phyloP scores from a whole-genome alignment of 805 yeast genomes.

The Candida broadrunensis region DNA sequence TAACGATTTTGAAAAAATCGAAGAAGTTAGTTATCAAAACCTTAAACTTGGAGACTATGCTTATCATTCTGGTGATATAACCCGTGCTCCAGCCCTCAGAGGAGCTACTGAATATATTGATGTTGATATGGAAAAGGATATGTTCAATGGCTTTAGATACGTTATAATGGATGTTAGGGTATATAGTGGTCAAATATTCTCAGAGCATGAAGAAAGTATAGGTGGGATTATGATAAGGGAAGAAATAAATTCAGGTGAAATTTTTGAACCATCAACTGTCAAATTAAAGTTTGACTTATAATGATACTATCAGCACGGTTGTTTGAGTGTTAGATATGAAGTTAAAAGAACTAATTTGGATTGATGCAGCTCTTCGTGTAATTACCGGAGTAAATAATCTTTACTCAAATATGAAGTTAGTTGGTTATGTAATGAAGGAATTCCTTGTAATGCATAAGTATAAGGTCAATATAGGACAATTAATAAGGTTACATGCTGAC shows the following conservation, averaged over 20 bases:
- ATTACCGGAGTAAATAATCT: slow-evolving; percentile 1
- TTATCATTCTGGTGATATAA: slow-evolving; percentile 9
- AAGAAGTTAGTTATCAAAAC: slow-evolving; percentile 1
- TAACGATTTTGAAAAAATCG: slow-evolving; percentile 3
- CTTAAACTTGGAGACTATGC: slow-evolving; percentile 3
- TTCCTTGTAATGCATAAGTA: slow-evolving; percentile 1
- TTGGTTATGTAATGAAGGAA: not conserved
- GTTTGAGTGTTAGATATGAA: slow-evolving; percentile 7
- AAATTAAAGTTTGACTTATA: slow-evolving; percentile 6
- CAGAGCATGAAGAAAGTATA: slow-evolving; percentile 7
- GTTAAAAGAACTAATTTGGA: slow-evolving; percentile 5
- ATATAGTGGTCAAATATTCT: slow-evolving; percentile 4
- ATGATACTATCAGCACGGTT: not conserved
- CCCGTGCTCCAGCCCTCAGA: slow-evolving; percentile 5
- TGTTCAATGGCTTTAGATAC: slow-evolving; percentile 4
- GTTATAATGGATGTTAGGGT: slow-evolving; percentile 6
- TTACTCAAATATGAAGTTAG: not conserved
- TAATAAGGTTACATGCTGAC: slow-evolving; percentile 4
- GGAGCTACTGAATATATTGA: slow-evolving; percentile 10
- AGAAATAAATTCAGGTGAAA: slow-evolving; percentile 4
- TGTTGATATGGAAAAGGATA: slow-evolving; percentile 4
- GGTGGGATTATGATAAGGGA: slow-evolving; percentile 8
- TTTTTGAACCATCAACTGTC: slow-evolving; percentile 8
- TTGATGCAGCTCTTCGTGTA: slow-evolving; percentile 2
- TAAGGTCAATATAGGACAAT: slow-evolving; percentile 6